Evolutionary conservation across 23 red algal species (phyloP), one percentile per base, ranked within the genome.

Genomic region (Gracilariopsis chorda): DNA sequence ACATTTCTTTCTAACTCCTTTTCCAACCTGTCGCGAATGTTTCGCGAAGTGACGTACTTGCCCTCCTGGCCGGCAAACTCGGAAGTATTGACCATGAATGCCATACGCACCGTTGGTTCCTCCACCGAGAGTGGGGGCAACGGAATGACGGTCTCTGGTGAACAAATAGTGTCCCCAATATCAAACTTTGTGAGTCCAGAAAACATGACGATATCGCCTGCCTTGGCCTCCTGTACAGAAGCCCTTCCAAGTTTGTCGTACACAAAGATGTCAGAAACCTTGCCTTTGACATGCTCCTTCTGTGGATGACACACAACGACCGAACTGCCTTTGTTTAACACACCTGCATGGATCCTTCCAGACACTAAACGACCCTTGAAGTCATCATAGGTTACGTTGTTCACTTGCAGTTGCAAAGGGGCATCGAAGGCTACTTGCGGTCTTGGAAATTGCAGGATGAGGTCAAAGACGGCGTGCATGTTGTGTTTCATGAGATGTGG

Each of bases 51-150:
- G 20, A 98, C 84, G 56, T 86, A 98, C 45, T 94, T 93, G 42
- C 95, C 95, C 49, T 98, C 95, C 47, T 87, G 90, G 5, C 95
- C 95, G 34, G 95, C 95, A 90, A 98, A 98, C 80, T 89, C 74
- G 13, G 95, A 87, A 4, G 91, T 94, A 56, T 98, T 98, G 28
- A 98, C 87, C 49, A 92, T 84, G 69, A 98, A 94, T 3, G 95
- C 30, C 95, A 98, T 98, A 13, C 95, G 95, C 42, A 98, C 95
- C 19, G 95, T 98, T 19, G 95, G 95, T 74, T 94, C 90, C 32
- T 98, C 95, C 1, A 98, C 91, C 0, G 56, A 59, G 30, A 98
- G 83, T 1, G 95, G 90, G 27, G 95, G 95, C 58, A 98, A 62
- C 6, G 84, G 86, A 24, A 44, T 37, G 17, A 88, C 53, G 1